Conservation (phyloP, 2,329 filamentous ascomycete species). For the Gliomastix tumulicola region DNA sequence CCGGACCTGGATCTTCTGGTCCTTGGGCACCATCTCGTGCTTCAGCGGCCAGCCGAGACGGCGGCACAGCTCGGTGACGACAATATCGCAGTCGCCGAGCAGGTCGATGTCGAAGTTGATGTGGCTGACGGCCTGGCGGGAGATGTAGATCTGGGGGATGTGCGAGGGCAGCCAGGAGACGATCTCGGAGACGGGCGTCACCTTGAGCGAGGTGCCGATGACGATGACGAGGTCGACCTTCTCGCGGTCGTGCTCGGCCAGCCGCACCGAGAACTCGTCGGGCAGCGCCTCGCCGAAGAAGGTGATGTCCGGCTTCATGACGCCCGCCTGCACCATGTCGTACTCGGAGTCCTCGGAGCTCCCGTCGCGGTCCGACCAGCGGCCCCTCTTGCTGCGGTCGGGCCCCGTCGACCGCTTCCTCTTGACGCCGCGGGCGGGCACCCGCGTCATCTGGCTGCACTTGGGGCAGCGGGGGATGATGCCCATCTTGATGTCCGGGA, state of each 20-base stretch:
- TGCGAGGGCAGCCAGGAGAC: conserved; percentile 70
- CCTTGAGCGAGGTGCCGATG: conserved; percentile 93
- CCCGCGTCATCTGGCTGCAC: conserved; percentile 52
- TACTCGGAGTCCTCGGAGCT: conserved; percentile 38
- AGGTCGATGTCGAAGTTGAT: conserved; percentile 96
- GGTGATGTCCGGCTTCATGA: conserved; percentile 97
- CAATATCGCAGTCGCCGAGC: conserved; percentile 88
- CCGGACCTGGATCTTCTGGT: conserved; percentile 53
- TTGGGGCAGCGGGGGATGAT: conserved; percentile 69
- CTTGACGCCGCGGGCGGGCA: conserved; percentile 19
- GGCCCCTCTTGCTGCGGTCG: conserved; percentile 33
- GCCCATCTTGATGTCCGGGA: conserved; percentile 69
- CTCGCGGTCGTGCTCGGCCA: conserved; percentile 75
- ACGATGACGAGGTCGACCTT: conserved; percentile 85
- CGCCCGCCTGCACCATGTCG: conserved; percentile 58
- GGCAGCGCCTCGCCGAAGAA: conserved; percentile 94
- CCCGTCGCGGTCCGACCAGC: conserved; percentile 21
- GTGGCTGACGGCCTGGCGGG: conserved; percentile 74
- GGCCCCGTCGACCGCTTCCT: conserved; percentile 30
- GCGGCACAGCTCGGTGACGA: conserved; percentile 79
- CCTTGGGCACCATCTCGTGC: conserved; percentile 75
- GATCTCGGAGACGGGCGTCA: conserved; percentile 90
- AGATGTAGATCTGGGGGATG: conserved; percentile 87
- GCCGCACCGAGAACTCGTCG: conserved; percentile 70
- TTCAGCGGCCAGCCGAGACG: conserved; percentile 72